A percentile compares a stretch with the other conserved stretches of the same genome.
Evolutionary conservation across 225 moss, liverwort and hornwort species (phyloP).

Genomic region (Bryoerythrophyllum caledonicum): DNA sequence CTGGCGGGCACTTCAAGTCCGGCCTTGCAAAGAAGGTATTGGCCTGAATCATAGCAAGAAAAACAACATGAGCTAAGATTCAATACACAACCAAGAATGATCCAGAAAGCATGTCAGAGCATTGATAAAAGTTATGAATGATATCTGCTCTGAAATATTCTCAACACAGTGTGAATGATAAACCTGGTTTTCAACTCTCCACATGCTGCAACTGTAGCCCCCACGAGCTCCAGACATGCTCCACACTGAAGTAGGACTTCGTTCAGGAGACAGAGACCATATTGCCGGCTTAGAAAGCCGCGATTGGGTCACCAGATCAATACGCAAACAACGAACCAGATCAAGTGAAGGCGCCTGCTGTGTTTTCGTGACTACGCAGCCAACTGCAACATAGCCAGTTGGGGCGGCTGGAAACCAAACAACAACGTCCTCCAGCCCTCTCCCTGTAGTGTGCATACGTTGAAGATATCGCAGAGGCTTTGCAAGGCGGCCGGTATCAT

Average conservation of each 20-base stretch:
- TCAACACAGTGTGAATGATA: slow-evolving; percentile 10
- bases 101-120: not conserved
- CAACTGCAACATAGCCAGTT: slow-evolving; percentile 83
- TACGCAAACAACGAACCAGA: slow-evolving; percentile 80
- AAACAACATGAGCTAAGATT: slow-evolving; percentile 21
- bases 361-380: slow-evolving; percentile 81
- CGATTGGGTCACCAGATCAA: slow-evolving; percentile 69
- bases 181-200: slow-evolving; percentile 99
- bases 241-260: slow-evolving; percentile 82
- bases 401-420: slow-evolving; percentile 98
- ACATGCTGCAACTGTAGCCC: slow-evolving; percentile 88
- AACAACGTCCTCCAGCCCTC: slow-evolving; percentile 81
- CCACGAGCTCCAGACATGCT: slow-evolving; percentile 77
- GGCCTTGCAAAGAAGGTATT: slow-evolving; percentile 80
- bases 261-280: slow-evolving; percentile 80
- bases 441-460: slow-evolving; percentile 87
- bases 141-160: not conserved
- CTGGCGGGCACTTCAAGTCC: slow-evolving; percentile 81
- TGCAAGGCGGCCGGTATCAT: slow-evolving; percentile 68
- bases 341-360: slow-evolving; percentile 71
- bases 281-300: slow-evolving; percentile 73
- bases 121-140: not conserved
- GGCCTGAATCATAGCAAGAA: slow-evolving; percentile 45
- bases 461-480: slow-evolving; percentile 82
- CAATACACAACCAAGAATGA: not conserved